Evolutionary conservation across 1,284 basidiomycete genomes (phyloP), one percentile per base, ranked within the genome.

Genomic region (Heterobasidion occidentale): DNA sequence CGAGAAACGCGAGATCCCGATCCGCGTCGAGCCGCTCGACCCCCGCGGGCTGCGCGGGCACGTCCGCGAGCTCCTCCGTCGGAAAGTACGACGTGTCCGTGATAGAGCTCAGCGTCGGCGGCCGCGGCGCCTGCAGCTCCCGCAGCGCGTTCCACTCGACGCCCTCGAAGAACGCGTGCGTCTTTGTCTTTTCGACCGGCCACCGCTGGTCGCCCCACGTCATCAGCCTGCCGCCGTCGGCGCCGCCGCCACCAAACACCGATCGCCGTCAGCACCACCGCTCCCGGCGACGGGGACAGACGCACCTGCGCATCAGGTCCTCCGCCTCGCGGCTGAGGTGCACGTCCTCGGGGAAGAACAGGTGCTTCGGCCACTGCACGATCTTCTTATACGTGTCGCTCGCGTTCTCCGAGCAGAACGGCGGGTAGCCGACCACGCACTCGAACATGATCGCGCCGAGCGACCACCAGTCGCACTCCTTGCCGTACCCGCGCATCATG

Each of bases 381-480:
- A 99, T 99, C 77, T 99, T 99, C 71, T 95, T 89, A 77, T 99
- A 99, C 20, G 96, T 98, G 68, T 99, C 96, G 64, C 92, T 92
- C 15, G 96, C 94, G 66, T 93, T 94, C 68, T 98, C 95, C 9
- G 95, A 97, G 71, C 94, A 98, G 80, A 98, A 98, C 2, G 95
- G 95, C 12, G 95, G 94, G 70, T 96, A 98, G 60, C 93, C 96
- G 64, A 98, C 94, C 27, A 99, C 79, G 73, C 96, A 98, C 72
- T 99, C 96, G 68, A 96, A 99, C 88, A 97, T 98, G 73, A 99
- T 98, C 5, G 95, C 94, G 11, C 96, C 92, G 51, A 95, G 74
- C 44, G 92, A 94, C 94, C 94, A 98, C 94, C 94, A 98, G 71
- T 98, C 95, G 68, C 94, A 97, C 73, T 98, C 96, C 71, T 98